Evolutionary conservation across 2,329 filamentous ascomycete genomes (phyloP), one percentile per base, ranked within the genome.

Genomic region (Apiospora saccharicola): DNA sequence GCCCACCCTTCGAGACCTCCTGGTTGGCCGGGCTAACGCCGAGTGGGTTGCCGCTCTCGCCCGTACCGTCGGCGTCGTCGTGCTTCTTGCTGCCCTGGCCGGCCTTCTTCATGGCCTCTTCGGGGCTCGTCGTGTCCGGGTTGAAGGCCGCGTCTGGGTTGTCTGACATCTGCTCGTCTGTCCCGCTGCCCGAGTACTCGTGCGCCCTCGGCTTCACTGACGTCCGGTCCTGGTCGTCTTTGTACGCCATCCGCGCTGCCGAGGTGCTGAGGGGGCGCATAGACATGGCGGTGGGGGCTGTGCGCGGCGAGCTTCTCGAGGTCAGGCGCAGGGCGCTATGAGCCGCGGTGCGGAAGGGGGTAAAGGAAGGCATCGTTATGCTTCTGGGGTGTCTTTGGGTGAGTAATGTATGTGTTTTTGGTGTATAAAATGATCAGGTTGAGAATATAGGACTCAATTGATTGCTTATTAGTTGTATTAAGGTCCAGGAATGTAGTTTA

Each of bases 161-260:
- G 0, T 87, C 86, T 0, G 91, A 87, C 16, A 84, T 83, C 61
- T 89, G 86, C 67, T 91, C 85, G 76, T 92, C 93, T 0, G 89
- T 89, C 4, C 90, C 92, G 69, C 90, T 90, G 79, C 92, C 90
- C 72, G 90, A 89, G 82, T 91, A 90, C 79, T 97, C 93, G 71
- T 87, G 90, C 2, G 88, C 82, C 46, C 89, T 86, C 0, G 92
- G 90, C 72, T 92, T 89, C 46, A 97, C 86, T 3, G 86, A 86
- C 74, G 92, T 87, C 70, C 90, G 88, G 78, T 91, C 87, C 75
- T 88, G 85, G 69, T 84, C 81, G 76, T 88, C 83, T 74, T 89
- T 90, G 80, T 87, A 87, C 4, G 86, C 79, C 4, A 74, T 57
- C 19, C 57, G 57, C 57, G 57, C 22, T 34, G 57, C 34, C 34